phyloP scores from a whole-genome alignment of 179 eudicot genomes.

The Beta macrorhiza region DNA sequence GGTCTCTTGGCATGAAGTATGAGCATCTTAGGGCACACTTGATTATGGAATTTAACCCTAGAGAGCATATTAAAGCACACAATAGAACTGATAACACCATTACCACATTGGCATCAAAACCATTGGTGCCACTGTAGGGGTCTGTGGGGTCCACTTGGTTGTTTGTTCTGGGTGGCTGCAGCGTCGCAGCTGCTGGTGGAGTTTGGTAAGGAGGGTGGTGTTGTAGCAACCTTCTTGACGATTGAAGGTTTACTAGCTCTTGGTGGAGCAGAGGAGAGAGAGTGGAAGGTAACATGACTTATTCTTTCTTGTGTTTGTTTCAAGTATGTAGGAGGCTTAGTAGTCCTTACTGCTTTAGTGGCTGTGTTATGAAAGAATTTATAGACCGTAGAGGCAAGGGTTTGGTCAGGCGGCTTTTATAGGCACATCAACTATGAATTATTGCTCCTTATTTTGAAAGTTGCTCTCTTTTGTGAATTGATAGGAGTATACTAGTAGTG shows the following conservation, averaged over 20 bases:
- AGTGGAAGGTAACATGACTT: conserved; percentile 33
- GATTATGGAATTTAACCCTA: conserved; percentile 68
- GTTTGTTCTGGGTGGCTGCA: conserved; percentile 20
- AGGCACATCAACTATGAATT: conserved; percentile 16
- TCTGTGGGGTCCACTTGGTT: conserved; percentile 37
- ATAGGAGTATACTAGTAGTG: no score
- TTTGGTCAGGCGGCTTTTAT: conserved; percentile 9
- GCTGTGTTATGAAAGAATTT: conserved; percentile 7
- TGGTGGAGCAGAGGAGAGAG: conserved; percentile 39
- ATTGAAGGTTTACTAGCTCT: conserved; percentile 40
- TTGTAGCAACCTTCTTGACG: conserved; percentile 53
- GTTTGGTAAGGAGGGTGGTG: conserved; percentile 31
- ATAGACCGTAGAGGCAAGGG: conserved; percentile 23
- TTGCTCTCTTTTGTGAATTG: conserved; percentile 2
- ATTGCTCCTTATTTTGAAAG: conserved; percentile 16
- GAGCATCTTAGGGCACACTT: conserved; percentile 81
- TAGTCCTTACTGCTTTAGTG: conserved; percentile 2
- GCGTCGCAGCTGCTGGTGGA: conserved; percentile 27
- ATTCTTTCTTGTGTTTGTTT: conserved; percentile 7
- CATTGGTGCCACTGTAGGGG: conserved; percentile 38
- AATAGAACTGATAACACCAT: conserved; percentile 88
- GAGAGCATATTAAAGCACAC: conserved; percentile 81
- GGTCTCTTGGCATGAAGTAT: conserved; percentile 33
- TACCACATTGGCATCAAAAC: conserved; percentile 77
- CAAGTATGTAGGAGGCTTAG: background rate